These are phyloP conservation scores for Gyrodon lividus DNA, from an alignment of 768 basidiomycete genomes.

Conservation along the genomic window DNA sequence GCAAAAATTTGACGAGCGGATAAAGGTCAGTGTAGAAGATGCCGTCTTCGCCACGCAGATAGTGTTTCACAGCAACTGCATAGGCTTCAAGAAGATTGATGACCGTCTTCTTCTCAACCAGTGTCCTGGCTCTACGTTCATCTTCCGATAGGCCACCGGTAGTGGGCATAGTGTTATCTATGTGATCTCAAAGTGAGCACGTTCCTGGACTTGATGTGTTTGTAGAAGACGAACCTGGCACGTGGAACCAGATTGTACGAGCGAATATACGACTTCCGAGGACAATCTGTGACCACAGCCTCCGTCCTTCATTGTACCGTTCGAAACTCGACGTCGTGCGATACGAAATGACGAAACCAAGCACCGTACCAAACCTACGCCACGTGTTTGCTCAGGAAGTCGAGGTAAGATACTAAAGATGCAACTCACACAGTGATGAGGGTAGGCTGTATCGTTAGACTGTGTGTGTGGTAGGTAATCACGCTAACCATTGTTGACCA, in stretches of 20 bases:
- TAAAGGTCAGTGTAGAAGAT: constrained; percentile 49
- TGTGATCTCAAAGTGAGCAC: not conserved
- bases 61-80: constrained; percentile 67
- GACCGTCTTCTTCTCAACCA: constrained; percentile 68
- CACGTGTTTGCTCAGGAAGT: constrained; percentile 28
- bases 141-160: constrained; percentile 18
- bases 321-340: constrained; percentile 72
- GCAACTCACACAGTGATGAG: constrained; percentile 65
- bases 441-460: constrained; percentile 46
- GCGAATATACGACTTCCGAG: constrained; percentile 54
- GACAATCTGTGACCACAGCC: constrained; percentile 69
- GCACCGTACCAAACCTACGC: constrained; percentile 53
- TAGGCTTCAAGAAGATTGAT: constrained; percentile 69
- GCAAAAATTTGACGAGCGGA: constrained; percentile 71
- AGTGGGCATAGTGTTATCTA: constrained; percentile 26
- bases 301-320: constrained; percentile 72
- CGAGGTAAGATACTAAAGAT: not conserved
- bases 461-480: constrained; percentile 46
- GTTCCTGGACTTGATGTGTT: constrained; percentile 33
- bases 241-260: constrained; percentile 66
- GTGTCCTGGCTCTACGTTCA: constrained; percentile 43
- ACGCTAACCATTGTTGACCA: constrained; percentile 61
- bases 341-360: constrained; percentile 75
- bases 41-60: constrained; percentile 55
- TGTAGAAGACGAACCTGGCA: constrained; percentile 46